These are phyloP conservation scores for Dendrocalamus sinicus DNA, from an alignment of 176 grass and related monocot species.

Conservation along the genomic window DNA sequence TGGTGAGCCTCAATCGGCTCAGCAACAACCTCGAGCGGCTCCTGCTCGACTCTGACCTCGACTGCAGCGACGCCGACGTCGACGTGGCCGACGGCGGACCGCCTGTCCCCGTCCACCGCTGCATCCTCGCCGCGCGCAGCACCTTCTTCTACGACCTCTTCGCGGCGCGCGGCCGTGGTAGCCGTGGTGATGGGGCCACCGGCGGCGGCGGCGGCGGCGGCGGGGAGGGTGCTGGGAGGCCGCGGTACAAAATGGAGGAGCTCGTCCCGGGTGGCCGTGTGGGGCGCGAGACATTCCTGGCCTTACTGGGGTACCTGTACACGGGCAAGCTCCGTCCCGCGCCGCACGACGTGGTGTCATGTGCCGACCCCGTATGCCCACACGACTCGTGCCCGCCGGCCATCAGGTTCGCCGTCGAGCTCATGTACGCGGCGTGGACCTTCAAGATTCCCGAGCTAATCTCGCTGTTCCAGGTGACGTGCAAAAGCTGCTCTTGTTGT, in stretches of 20 bases:
- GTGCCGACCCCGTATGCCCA: slow-evolving; percentile 69
- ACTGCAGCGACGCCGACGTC: slow-evolving; percentile 90
- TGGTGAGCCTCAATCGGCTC: slow-evolving; percentile 69
- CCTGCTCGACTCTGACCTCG: slow-evolving; percentile 65
- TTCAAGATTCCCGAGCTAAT: slow-evolving; percentile 86
- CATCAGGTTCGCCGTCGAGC: slow-evolving; percentile 73
- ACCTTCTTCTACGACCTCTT: slow-evolving; percentile 81
- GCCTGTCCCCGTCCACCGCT: slow-evolving; percentile 81
- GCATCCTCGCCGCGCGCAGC: slow-evolving; percentile 86
- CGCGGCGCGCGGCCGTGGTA: slow-evolving; percentile 42
- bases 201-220: background rate
- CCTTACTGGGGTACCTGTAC: slow-evolving; percentile 75
- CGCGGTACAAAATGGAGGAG: slow-evolving; percentile 73
- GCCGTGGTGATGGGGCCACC: slow-evolving; percentile 36
- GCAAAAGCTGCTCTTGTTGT: background rate
- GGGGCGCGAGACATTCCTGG: slow-evolving; percentile 77
- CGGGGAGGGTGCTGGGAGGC: slow-evolving; percentile 44
- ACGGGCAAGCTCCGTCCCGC: slow-evolving; percentile 66
- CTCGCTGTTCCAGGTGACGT: slow-evolving; percentile 82
- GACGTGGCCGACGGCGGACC: slow-evolving; percentile 59
- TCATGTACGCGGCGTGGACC: slow-evolving; percentile 73
- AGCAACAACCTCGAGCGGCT: slow-evolving; percentile 84
- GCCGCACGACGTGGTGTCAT: slow-evolving; percentile 63
- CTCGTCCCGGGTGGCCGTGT: slow-evolving; percentile 65
- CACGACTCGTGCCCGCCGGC: slow-evolving; percentile 90